Percentiles rank a stretch among this genome's conserved stretches.
Evolutionary conservation across 225 moss, liverwort and hornwort genomes (phyloP).

Genomic region (Physcomitrium patens): DNA sequence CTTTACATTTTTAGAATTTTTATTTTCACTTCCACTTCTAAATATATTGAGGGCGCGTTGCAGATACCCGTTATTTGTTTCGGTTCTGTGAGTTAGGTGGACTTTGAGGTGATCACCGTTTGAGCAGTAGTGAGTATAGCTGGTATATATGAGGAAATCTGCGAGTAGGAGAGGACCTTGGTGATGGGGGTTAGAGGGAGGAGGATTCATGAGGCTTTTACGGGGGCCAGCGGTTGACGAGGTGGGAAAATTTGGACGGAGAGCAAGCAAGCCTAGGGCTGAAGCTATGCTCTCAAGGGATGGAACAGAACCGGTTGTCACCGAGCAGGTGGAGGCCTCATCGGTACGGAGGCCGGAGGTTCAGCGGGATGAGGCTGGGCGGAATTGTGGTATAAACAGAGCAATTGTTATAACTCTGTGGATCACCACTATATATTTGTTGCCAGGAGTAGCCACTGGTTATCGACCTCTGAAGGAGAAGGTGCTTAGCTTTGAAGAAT

Average conservation of each 20-base stretch:
- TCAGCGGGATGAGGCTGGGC: conserved; percentile 12
- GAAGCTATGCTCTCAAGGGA: conserved; percentile 33
- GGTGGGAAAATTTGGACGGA: neutral
- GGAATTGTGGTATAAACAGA: neutral
- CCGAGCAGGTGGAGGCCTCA: conserved; percentile 17
- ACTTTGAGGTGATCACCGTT: neutral
- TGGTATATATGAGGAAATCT: neutral
- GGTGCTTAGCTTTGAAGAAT: conserved; percentile 26
- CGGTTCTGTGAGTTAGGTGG: neutral
- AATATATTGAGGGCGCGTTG: neutral
- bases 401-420: conserved; percentile 24
- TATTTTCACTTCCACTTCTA: neutral
- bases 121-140: neutral
- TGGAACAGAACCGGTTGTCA: conserved; percentile 22
- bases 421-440: conserved; percentile 13
- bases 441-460: conserved; percentile 26
- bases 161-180: neutral
- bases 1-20: no score
- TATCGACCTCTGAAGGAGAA: conserved; percentile 40
- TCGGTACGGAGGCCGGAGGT: conserved; percentile 12
- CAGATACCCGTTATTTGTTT: neutral
- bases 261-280: conserved; percentile 15
- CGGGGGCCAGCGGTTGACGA: conserved; percentile 15
- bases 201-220: neutral
- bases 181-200: conserved; percentile 3